A percentile compares a stretch with the other conserved stretches of the same genome.
Conservation (phyloP, 2,329 filamentous ascomycete species). For the Aspergillus pseudotamarii region DNA sequence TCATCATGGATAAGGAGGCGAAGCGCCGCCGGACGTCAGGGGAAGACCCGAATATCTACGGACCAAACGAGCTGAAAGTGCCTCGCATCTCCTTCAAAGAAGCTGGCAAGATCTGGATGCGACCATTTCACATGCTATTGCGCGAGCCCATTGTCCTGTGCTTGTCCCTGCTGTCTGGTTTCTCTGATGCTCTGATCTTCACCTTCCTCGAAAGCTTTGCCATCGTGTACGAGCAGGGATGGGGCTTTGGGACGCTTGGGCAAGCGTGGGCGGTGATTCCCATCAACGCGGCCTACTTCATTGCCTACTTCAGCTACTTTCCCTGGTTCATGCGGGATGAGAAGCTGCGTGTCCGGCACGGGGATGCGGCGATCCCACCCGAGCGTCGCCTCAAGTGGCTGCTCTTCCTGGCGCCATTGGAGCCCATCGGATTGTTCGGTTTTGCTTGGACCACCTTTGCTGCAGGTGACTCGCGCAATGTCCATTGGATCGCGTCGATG, state of each 20-base stretch:
- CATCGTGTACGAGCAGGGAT: conserved; percentile 57
- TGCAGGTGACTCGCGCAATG: conserved; percentile 52
- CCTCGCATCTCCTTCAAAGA: conserved; percentile 50
- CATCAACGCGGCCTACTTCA: conserved; percentile 67
- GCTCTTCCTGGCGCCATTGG: conserved; percentile 61
- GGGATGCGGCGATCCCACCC: conserved; percentile 56
- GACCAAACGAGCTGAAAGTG: conserved; percentile 56
- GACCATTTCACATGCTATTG: conserved; percentile 71
- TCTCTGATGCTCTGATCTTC: conserved; percentile 72
- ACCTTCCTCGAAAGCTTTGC: conserved; percentile 63
- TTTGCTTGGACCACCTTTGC: conserved; percentile 70
- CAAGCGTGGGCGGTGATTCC: conserved; percentile 66
- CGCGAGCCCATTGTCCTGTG: conserved; percentile 72
- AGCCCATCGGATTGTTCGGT: conserved; percentile 68
- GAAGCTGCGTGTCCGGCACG: conserved; percentile 44
- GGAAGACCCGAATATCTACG: conserved; percentile 64
- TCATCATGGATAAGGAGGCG: conserved; percentile 60
- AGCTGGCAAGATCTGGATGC: conserved; percentile 53
- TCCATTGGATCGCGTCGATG: conserved; percentile 69
- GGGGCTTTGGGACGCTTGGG: conserved; percentile 61
- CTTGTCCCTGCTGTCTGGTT: conserved; percentile 69
- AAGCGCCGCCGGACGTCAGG: conserved; percentile 55
- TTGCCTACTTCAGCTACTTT: conserved; percentile 61
- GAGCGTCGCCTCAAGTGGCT: conserved; percentile 70
- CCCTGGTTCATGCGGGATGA: conserved; percentile 50